phyloP scores from a whole-genome alignment of 768 basidiomycete genomes.

The Lactarius akahatsu region DNA sequence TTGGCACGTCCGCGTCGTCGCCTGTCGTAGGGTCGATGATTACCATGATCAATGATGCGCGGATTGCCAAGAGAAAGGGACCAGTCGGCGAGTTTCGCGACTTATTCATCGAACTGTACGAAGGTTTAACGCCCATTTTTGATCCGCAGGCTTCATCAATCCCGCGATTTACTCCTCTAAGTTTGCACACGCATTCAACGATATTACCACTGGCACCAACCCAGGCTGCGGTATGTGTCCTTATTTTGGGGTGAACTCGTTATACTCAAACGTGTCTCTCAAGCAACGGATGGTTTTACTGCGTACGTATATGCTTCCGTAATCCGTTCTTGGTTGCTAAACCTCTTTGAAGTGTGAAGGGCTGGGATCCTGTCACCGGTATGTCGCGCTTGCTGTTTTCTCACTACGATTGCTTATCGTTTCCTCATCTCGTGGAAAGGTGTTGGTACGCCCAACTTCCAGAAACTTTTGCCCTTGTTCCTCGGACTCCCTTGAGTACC shows the following conservation, averaged over 20 bases:
- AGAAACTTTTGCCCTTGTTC: conserved; percentile 32
- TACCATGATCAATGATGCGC: conserved; percentile 41
- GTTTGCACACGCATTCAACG: conserved; percentile 32
- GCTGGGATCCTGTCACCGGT: conserved; percentile 34
- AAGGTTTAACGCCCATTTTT: neutral
- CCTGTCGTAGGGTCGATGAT: conserved; percentile 39
- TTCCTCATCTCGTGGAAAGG: conserved; percentile 16
- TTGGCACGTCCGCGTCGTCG: conserved; percentile 41
- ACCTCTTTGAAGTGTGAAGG: conserved; percentile 23
- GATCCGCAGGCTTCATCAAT: conserved; percentile 46
- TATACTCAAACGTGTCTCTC: neutral
- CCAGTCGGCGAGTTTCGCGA: conserved; percentile 33
- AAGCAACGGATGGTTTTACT: conserved; percentile 32
- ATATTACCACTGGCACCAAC: conserved; percentile 33
- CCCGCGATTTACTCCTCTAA: conserved; percentile 44
- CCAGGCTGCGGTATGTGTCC: conserved; percentile 28
- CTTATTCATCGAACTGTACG: neutral
- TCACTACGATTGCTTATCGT: neutral
- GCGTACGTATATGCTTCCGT: conserved; percentile 24
- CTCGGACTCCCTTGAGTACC: conserved; percentile 30
- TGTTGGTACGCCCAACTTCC: conserved; percentile 35
- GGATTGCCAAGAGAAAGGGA: conserved; percentile 37
- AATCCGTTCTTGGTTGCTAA: neutral
- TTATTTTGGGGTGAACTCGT: neutral
- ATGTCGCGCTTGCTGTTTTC: neutral